Percentiles rank a stretch among this genome's conserved stretches.
phyloP scores from a whole-genome alignment of 805 yeast genomes.

The Yarrowia divulgata region DNA sequence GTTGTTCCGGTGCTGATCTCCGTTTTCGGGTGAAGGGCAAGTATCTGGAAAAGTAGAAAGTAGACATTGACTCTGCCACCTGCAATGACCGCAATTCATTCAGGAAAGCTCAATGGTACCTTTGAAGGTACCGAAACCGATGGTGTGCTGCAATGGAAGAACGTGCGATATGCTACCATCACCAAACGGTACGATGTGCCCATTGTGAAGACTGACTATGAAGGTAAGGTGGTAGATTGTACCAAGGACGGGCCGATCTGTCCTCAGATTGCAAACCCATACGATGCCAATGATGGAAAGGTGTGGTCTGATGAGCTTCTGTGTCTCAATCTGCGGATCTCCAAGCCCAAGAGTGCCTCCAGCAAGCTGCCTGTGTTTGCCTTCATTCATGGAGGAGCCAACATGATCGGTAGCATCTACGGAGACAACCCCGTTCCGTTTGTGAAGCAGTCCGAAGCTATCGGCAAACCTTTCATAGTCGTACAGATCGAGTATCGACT shows the following conservation, averaged over 20 bases:
- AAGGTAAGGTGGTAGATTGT: slow-evolving; percentile 40
- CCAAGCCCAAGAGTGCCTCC: slow-evolving; percentile 19
- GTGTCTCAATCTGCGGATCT: slow-evolving; percentile 18
- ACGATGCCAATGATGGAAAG: slow-evolving; percentile 6
- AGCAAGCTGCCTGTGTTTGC: slow-evolving; percentile 36
- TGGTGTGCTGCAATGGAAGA: slow-evolving; percentile 25
- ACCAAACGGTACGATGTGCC: slow-evolving; percentile 16
- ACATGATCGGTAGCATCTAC: slow-evolving; percentile 32
- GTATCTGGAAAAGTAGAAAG: not conserved
- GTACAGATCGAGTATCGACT: slow-evolving; percentile 51
- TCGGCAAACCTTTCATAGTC: slow-evolving; percentile 43
- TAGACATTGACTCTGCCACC: not conserved
- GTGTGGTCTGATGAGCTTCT: slow-evolving; percentile 27
- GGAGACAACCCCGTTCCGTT: slow-evolving; percentile 32
- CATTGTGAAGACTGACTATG: slow-evolving; percentile 34
- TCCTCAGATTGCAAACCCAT: slow-evolving; percentile 41
- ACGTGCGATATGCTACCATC: slow-evolving; percentile 8
- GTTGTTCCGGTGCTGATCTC: slow-evolving; percentile 1
- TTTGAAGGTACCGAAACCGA: slow-evolving; percentile 20
- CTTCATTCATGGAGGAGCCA: slow-evolving; percentile 40
- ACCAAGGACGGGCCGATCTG: slow-evolving; percentile 43
- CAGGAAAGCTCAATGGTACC: slow-evolving; percentile 15
- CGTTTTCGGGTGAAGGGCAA: not conserved
- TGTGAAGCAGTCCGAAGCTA: slow-evolving; percentile 41
- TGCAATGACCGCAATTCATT: slow-evolving; percentile 10